Percentiles rank a stretch among this genome's conserved stretches.
These are phyloP conservation scores for Floccularia luteovirens DNA, from an alignment of 768 basidiomycete genomes.

Conservation along the genomic window DNA sequence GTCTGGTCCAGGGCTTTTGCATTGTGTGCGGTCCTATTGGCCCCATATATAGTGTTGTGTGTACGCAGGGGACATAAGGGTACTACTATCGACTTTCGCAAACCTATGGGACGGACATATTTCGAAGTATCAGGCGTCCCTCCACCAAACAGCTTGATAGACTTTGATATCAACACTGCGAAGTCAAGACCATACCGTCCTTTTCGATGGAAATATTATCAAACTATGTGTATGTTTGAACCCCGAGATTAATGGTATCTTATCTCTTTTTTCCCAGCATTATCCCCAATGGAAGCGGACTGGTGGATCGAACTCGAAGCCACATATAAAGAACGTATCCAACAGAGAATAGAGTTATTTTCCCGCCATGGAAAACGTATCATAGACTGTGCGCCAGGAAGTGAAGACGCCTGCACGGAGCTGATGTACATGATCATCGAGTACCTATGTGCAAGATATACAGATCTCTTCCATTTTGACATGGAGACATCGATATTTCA, in stretches of 20 bases:
- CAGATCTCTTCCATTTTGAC: slow-evolving; percentile 38
- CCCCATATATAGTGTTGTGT: too few relatives aligned
- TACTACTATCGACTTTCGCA: background rate
- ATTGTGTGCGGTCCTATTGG: too few relatives aligned
- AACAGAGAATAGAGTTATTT: slow-evolving; percentile 32
- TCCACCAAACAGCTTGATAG: slow-evolving; percentile 27
- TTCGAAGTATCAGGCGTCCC: slow-evolving; percentile 36
- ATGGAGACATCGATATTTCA: slow-evolving; percentile 24
- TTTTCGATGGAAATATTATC: slow-evolving; percentile 48
- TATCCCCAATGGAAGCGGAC: slow-evolving; percentile 42
- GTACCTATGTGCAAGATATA: slow-evolving; percentile 49
- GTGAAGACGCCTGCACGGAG: slow-evolving; percentile 40
- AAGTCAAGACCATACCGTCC: slow-evolving; percentile 47
- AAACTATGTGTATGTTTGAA: slow-evolving; percentile 41
- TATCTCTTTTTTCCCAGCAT: slow-evolving; percentile 17
- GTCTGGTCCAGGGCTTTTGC: too few relatives aligned
- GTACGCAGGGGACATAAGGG: background rate
- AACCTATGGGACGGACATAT: slow-evolving; percentile 11
- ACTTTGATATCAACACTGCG: slow-evolving; percentile 35
- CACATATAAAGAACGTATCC: slow-evolving; percentile 35
- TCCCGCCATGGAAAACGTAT: slow-evolving; percentile 28
- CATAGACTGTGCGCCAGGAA: slow-evolving; percentile 39
- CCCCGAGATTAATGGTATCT: background rate
- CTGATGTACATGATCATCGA: slow-evolving; percentile 50
- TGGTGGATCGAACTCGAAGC: slow-evolving; percentile 54